Evolutionary conservation across 2,329 filamentous ascomycete genomes (phyloP).

Genomic region (Didymella pinodella): DNA sequence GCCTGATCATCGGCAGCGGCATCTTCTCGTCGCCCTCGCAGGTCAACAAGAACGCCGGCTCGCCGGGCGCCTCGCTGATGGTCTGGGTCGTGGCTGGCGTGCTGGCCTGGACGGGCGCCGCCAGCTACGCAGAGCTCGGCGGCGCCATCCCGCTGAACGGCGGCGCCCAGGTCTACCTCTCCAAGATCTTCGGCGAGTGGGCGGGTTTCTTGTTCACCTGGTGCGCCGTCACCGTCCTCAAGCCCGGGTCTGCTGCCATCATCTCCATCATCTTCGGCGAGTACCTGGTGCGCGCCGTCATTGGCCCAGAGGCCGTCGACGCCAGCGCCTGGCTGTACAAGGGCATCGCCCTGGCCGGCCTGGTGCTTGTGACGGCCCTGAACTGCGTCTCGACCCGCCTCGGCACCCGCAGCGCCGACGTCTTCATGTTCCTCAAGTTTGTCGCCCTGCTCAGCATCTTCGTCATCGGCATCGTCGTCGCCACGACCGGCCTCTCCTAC

Average conservation of each 20-base stretch:
- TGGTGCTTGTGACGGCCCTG: constrained; percentile 79
- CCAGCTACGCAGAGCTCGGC: constrained; percentile 93
- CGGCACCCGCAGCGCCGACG: constrained; percentile 84
- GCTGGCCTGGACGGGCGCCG: constrained; percentile 93
- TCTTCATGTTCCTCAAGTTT: constrained; percentile 98
- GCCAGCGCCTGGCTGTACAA: constrained; percentile 91
- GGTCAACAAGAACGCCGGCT: constrained; percentile 90
- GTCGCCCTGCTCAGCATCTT: constrained; percentile 86
- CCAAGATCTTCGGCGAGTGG: constrained; percentile 95
- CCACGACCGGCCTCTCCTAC: constrained; percentile 81
- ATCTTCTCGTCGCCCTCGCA: constrained; percentile 96
- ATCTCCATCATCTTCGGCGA: constrained; percentile 98
- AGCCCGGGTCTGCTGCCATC: constrained; percentile 92
- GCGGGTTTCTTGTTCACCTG: constrained; percentile 95
- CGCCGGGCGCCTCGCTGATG: constrained; percentile 86
- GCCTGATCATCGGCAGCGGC: constrained; percentile 92
- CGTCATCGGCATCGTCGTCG: constrained; percentile 87
- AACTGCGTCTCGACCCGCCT: constrained; percentile 92
- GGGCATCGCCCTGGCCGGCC: constrained; percentile 77
- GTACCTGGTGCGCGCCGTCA: constrained; percentile 87
- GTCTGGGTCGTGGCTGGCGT: constrained; percentile 92
- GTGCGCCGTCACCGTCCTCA: constrained; percentile 92
- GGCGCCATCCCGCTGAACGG: constrained; percentile 96
- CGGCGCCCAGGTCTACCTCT: constrained; percentile 89
- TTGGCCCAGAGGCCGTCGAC: constrained; percentile 84